Conservation (phyloP, 768 basidiomycete species). For the Mrakia gelida region DNA sequence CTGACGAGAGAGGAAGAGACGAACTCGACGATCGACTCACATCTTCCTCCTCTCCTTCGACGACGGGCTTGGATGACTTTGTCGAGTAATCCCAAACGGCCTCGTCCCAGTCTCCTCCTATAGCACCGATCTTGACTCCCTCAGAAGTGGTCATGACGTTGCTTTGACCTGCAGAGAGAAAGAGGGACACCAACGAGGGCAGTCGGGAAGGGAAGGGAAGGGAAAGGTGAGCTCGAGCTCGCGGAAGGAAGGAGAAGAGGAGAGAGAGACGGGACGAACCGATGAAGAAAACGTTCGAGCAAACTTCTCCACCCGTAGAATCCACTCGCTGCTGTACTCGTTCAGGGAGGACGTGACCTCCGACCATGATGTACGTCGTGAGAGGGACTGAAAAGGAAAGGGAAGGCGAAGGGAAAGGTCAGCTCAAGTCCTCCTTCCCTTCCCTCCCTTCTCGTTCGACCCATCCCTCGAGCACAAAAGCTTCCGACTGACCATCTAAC, state of each 20-base stretch:
- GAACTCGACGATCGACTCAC: background rate
- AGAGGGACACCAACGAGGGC: background rate
- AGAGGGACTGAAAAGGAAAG: conserved; percentile 59
- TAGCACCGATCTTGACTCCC: conserved; percentile 73
- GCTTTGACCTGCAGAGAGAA: conserved; percentile 61
- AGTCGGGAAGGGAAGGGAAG: background rate
- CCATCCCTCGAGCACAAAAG: too few relatives aligned
- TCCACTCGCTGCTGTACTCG: conserved; percentile 69
- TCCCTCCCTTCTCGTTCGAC: background rate
- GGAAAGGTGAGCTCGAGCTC: conserved; percentile 12
- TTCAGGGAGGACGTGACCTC: conserved; percentile 67
- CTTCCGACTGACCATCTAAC: conserved; percentile 12
- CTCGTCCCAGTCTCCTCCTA: conserved; percentile 71
- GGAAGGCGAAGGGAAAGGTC: background rate
- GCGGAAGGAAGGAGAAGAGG: background rate
- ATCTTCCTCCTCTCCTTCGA: background rate
- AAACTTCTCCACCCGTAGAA: conserved; percentile 71
- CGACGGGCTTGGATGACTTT: background rate
- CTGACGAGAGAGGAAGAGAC: background rate
- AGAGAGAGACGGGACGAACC: conserved; percentile 56
- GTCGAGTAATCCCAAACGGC: conserved; percentile 41
- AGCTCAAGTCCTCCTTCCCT: background rate
- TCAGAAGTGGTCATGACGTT: conserved; percentile 71
- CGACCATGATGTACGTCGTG: conserved; percentile 90
- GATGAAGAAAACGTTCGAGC: conserved; percentile 75